Base-by-base conservation (phyloP, 768 basidiomycete species). In the Trametes villosa region DNA sequence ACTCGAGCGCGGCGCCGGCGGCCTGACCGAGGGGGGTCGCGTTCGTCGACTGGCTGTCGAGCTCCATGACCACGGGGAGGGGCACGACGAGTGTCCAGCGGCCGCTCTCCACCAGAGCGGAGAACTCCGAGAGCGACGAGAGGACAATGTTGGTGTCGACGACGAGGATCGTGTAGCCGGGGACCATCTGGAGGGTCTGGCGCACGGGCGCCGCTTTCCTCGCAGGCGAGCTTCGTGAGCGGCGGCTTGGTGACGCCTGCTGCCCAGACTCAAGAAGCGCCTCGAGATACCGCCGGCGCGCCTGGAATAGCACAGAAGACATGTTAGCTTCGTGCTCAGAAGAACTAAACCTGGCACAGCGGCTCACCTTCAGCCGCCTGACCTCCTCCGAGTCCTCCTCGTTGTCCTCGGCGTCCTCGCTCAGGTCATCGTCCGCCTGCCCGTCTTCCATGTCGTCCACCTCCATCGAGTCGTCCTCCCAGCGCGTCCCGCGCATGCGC, bases 111-210 rank as follows among this genome's bases (percentile, higher is more conserved):
- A 98, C 79, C 59, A 98, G 79, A 13, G 87, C 82, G 0, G 83
- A 74, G 59, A 99, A 80, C 65, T 89, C 78, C 0, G 86, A 72
- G 4, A 98, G 79, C 0, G 93, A 94, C 0, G 92, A 90, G 17
- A 98, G 82, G 0, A 99, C 79, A 57, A 98, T 92, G 76, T 98
- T 98, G 48, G 96, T 98, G 75, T 98, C 96, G 69, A 96, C 79
- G 29, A 99, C 88, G 58, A 99, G 88, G 45, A 90, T 79, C 12
- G 94, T 94, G 75, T 94, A 97, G 2, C 96, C 96, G 3, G 92
- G 82, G 7, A 91, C 77, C 65, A 94, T 83, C 48, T 78, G 76
- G 18, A 91, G 72, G 9, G 76, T 73, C 13, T 81, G 80, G 6
- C 72, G 70, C 22, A 71, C 72, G 29, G 67, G 62, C 18, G 71